phyloP scores from a whole-genome alignment of 129 eudicot genomes.

The Apium graveolens region DNA sequence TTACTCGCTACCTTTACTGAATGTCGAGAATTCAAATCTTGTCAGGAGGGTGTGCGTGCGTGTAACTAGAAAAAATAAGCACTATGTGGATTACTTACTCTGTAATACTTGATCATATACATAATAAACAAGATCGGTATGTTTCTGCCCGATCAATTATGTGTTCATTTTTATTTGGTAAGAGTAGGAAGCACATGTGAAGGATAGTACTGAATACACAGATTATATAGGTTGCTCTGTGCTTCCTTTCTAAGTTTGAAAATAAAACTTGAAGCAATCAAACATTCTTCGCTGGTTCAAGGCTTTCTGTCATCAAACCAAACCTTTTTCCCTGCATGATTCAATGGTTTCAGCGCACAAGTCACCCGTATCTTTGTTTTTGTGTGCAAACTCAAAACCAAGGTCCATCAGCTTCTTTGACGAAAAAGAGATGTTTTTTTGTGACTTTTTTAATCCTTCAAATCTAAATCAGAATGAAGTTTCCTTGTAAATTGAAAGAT shows the following conservation, averaged over 20 bases:
- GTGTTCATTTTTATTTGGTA: too few species aligned
- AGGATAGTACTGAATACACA: too few species aligned
- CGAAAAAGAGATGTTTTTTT: background rate
- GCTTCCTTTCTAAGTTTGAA: background rate
- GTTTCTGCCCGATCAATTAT: too few species aligned
- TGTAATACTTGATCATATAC: too few species aligned
- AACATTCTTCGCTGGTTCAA: conserved; percentile 13
- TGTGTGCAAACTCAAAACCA: conserved; percentile 12
- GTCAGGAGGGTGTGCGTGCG: too few species aligned
- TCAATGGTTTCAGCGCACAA: conserved; percentile 12
- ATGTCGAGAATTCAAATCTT: too few species aligned
- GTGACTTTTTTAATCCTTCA: conserved; percentile 1
- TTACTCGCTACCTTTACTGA: too few species aligned
- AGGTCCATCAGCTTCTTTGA: conserved; percentile 13
- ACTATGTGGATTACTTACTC: too few species aligned
- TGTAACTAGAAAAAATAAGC: too few species aligned
- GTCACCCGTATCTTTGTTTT: background rate
- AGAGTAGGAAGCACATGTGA: too few species aligned
- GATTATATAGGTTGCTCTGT: too few species aligned
- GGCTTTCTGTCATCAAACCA: conserved; percentile 24
- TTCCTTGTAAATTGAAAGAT: background rate
- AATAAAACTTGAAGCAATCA: background rate
- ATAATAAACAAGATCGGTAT: too few species aligned
- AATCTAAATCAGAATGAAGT: background rate
- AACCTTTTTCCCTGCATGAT: conserved; percentile 9